Evolutionary conservation across 345 rosid species (phyloP).

Genomic region (Lagerstroemia speciosa): DNA sequence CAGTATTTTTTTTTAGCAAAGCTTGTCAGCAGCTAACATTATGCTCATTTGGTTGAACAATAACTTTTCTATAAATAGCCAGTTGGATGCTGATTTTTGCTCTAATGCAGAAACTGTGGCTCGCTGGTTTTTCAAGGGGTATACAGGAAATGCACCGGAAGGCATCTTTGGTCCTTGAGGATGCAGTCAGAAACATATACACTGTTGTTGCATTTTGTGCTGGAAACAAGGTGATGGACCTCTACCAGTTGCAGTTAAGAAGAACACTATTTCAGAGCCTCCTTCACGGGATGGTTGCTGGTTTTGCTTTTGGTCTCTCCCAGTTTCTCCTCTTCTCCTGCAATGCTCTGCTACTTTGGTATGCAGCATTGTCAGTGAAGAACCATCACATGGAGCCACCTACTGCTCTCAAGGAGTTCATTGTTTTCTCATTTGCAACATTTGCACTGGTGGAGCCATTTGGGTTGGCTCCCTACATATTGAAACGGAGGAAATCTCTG

Average conservation of each 20-base stretch:
- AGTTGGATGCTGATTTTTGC: slow-evolving; percentile 12
- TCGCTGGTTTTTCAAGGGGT: slow-evolving; percentile 98
- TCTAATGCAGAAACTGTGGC: slow-evolving; percentile 85
- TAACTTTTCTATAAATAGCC: background rate
- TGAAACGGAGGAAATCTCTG: slow-evolving; percentile 85
- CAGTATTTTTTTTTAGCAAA: no score
- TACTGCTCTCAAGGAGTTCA: slow-evolving; percentile 85
- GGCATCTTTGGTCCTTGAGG: slow-evolving; percentile 98
- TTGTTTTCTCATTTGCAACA: slow-evolving; percentile 97
- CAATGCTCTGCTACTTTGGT: slow-evolving; percentile 97
- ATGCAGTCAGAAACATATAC: slow-evolving; percentile 96
- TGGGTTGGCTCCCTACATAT: slow-evolving; percentile 97
- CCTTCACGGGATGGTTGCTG: slow-evolving; percentile 86
- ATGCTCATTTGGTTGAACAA: background rate
- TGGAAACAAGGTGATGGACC: slow-evolving; percentile 98
- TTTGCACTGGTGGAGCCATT: slow-evolving; percentile 99
- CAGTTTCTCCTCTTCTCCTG: slow-evolving; percentile 99
- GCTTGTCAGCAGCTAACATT: background rate
- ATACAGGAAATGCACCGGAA: slow-evolving; percentile 99
- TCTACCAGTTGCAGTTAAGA: slow-evolving; percentile 74
- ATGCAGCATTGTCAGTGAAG: slow-evolving; percentile 58
- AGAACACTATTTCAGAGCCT: slow-evolving; percentile 81
- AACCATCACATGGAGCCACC: slow-evolving; percentile 34
- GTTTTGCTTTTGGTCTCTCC: slow-evolving; percentile 96
- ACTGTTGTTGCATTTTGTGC: slow-evolving; percentile 99